phyloP scores from a whole-genome alignment of 2,329 filamentous ascomycete species.

The Ophiocordyceps camponoti-rufipedis region DNA sequence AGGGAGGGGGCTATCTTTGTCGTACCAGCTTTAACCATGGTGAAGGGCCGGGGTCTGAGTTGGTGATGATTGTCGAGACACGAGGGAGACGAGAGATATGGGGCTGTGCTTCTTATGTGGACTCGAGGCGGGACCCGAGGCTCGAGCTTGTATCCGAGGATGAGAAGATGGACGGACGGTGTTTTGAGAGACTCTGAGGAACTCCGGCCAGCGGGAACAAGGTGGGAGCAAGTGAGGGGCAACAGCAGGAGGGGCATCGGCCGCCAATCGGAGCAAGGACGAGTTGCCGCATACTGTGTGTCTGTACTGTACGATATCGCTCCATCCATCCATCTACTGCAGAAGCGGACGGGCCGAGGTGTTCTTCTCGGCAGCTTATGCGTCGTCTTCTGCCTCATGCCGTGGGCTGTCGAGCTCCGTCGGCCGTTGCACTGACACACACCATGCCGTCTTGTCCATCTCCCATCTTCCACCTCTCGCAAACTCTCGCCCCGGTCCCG shows the following conservation, averaged over 20 bases:
- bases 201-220: neutral
- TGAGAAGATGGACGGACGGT: neutral
- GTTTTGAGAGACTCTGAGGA: neutral
- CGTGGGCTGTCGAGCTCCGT: too few relatives aligned
- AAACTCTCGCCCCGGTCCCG: neutral
- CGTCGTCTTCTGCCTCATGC: too few relatives aligned
- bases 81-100: too few relatives aligned
- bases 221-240: neutral
- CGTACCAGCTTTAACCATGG: constrained; percentile 46
- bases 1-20: constrained; percentile 2
- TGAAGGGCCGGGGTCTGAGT: constrained; percentile 6
- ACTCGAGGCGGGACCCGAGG: neutral
- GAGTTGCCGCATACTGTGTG: neutral
- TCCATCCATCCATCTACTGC: neutral
- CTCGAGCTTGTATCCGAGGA: neutral
- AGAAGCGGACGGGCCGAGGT: neutral
- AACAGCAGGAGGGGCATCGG: neutral
- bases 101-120: neutral
- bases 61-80: neutral
- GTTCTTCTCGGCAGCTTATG: neutral
- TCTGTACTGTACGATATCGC: neutral
- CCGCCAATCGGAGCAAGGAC: neutral
- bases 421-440: too few relatives aligned
- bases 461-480: too few relatives aligned
- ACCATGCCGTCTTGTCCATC: too few relatives aligned